Evolutionary conservation across 805 yeast species (phyloP), one percentile per base, ranked within the genome.

Genomic region (Yueomyces sinensis): DNA sequence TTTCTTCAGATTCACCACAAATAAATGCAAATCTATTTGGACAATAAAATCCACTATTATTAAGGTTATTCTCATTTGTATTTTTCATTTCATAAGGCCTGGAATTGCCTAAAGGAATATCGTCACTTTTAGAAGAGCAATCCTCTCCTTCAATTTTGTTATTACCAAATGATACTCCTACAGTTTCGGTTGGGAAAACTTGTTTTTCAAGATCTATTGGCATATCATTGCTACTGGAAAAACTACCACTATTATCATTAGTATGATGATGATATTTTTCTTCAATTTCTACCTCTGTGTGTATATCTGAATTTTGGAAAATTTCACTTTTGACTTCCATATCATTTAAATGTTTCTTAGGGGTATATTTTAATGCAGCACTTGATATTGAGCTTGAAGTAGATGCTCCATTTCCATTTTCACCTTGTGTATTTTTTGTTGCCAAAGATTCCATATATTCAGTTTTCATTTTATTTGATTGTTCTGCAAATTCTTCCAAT

Each of bases 21-120:
- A 86, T 87, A 52, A 82, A 82, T 27, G 89, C 73, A 59, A 81
- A 89, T 34, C 96, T 60, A 44, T 83, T 87, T 4, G 91, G 91
- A 29, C 70, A 65, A 17, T 36, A 34, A 33, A 41, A 39, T 11
- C 30, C 35, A 29, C 28, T 35, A 25, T 20, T 32, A 24, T 32
- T 34, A 5, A 37, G 29, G 1, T 17, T 24, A 11, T 15, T 13
- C 15, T 18, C 19, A 22, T 31, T 15, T 3, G 5, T n/a, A 15
- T 11, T 19, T 15, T 22, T 20, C 11, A 11, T 11, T 7, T 20
- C 24, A 20, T 11, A 7, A 20, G 24, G 11, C 24, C 7, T 7
- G 3, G 14, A 22, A 32, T 40, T 42, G 17, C 34, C 41, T 30
- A 28, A 14, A 32, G 34, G 15, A 9, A 30, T 19, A 19, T 27